Conservation (phyloP, 129 eudicot genomes). For the Centrapalus pauciflorus region DNA sequence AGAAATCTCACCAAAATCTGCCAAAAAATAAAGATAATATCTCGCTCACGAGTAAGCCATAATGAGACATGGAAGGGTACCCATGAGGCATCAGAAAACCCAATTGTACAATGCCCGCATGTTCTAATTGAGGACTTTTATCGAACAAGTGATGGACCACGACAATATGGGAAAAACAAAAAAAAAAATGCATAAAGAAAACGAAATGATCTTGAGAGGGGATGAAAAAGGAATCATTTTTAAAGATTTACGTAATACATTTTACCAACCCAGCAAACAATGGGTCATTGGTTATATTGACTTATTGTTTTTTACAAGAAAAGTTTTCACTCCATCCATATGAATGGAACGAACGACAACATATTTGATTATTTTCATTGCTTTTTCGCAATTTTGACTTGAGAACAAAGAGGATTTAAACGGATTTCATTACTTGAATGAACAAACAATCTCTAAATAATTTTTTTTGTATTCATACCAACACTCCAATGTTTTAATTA, state of each 20-base stretch:
- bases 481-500: too few species aligned
- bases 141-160: conserved; percentile 32
- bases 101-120: neutral
- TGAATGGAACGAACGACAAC: too few species aligned
- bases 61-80: conserved; percentile 44
- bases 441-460: too few species aligned
- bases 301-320: neutral
- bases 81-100: conserved; percentile 30
- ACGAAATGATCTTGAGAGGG: neutral
- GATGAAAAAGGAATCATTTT: conserved; percentile 4
- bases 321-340: neutral
- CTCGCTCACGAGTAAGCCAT: conserved; percentile 43
- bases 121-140: conserved; percentile 44
- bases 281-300: conserved; percentile 12
- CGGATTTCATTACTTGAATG: too few species aligned
- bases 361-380: too few species aligned
- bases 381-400: too few species aligned
- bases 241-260: neutral
- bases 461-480: too few species aligned
- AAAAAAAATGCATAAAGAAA: neutral
- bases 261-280: conserved; percentile 10
- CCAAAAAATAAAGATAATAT: conserved; percentile 27
- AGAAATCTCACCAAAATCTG: conserved; percentile 41
- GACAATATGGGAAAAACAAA: neutral
- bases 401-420: too few species aligned